Conservation (phyloP, 1,284 basidiomycete species). For the Entoloma clypeatum region DNA sequence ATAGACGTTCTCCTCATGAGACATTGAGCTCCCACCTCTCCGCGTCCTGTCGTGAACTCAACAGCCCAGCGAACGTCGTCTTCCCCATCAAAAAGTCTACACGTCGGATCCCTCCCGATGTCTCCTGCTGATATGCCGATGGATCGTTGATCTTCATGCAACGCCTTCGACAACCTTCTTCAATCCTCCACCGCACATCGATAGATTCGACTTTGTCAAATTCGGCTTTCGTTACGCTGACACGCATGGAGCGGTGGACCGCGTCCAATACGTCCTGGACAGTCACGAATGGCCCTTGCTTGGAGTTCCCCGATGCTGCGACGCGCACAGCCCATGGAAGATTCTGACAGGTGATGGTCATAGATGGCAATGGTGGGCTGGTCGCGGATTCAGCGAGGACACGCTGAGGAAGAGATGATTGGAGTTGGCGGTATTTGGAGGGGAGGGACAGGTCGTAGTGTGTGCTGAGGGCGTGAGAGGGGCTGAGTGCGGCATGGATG, state of each 20-base stretch:
- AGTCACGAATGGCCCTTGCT: conserved; percentile 22
- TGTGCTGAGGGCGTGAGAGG: conserved; percentile 1
- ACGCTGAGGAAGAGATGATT: conserved; percentile 7
- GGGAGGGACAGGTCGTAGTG: conserved; percentile 21
- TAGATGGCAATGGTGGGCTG: conserved; percentile 19
- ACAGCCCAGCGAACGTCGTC: conserved; percentile 28
- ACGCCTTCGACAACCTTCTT: conserved; percentile 27
- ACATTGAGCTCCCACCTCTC: conserved; percentile 28
- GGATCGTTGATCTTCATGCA: conserved; percentile 21
- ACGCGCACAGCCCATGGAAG: conserved; percentile 25
- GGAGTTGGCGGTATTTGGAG: conserved; percentile 9
- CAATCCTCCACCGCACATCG: conserved; percentile 21
- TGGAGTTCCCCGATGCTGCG: conserved; percentile 15
- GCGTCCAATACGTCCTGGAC: conserved; percentile 25
- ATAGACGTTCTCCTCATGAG: conserved; percentile 15
- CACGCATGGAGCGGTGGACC: conserved; percentile 22
- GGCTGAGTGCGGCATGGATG: conserved; percentile 19
- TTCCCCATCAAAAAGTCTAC: conserved; percentile 29
- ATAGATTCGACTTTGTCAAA: conserved; percentile 20
- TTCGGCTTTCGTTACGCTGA: conserved; percentile 16
- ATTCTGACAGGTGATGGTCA: conserved; percentile 21
- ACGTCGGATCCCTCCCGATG: conserved; percentile 27
- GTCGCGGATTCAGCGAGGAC: conserved; percentile 22
- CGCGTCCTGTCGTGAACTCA: conserved; percentile 17
- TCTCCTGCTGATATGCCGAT: conserved; percentile 20